phyloP scores from a whole-genome alignment of 176 grass and related monocot genomes.

The Rhynchospora tenuis region DNA sequence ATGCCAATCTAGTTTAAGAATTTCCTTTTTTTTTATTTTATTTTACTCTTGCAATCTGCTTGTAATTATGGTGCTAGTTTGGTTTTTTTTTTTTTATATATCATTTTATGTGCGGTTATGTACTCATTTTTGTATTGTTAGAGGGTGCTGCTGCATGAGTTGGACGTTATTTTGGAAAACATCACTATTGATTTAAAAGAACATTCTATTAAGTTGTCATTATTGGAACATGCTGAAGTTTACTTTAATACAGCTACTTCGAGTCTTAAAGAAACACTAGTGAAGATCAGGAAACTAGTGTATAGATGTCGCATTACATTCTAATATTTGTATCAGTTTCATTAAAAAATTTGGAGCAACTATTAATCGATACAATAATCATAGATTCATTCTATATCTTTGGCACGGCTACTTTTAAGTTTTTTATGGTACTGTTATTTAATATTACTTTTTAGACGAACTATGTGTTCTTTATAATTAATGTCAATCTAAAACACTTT shows the following conservation, averaged over 20 bases:
- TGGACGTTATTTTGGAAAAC: neutral
- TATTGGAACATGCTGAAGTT: neutral
- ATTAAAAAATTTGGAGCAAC: too few relatives aligned
- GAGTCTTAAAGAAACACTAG: neutral
- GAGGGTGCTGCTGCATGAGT: neutral
- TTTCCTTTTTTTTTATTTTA: neutral
- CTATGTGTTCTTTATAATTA: too few relatives aligned
- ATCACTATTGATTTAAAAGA: neutral
- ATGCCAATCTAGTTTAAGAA: constrained; percentile 30
- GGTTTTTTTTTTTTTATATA: neutral
- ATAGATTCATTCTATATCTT: too few relatives aligned
- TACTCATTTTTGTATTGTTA: neutral
- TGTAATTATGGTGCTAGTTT: neutral
- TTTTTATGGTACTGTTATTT: too few relatives aligned
- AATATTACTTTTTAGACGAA: too few relatives aligned
- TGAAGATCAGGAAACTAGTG: too few relatives aligned
- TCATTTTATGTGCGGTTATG: neutral
- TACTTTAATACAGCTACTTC: neutral
- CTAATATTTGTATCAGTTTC: too few relatives aligned
- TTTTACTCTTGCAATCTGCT: neutral
- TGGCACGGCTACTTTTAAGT: too few relatives aligned
- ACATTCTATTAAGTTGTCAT: neutral
- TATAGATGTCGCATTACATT: too few relatives aligned
- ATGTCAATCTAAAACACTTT: too few relatives aligned
- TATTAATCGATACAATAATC: too few relatives aligned